Base-by-base conservation (phyloP, 495 filamentous ascomycete species). In the Penicillium silybi region DNA sequence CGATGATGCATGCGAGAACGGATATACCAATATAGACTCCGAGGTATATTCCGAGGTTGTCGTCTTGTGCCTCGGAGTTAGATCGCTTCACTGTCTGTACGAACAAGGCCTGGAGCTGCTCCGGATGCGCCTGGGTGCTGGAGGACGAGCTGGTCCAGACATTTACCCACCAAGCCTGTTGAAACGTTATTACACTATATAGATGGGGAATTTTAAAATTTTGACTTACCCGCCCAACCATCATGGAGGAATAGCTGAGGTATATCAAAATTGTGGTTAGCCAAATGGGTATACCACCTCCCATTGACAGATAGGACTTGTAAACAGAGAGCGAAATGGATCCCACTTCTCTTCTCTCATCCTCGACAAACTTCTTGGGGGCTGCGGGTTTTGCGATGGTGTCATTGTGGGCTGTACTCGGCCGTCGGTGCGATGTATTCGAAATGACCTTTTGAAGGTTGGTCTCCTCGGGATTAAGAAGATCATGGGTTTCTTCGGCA, bases 291-390 rank as follows among this genome's bases (percentile, higher is more conserved):
- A 42, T 13, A 20, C 75, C 76, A 0, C 87, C 86, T 22, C 87
- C 89, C 61, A 81, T 84, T 1, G 83, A 76, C 19, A 95, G 54
- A 50, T 90, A 93, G 3, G 74, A 71, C 15, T 68, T 59, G 48
- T 92, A 95, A 7, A 92, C 74, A 2, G 64, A 62, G 10, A 73
- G 69, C 46, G 79, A 81, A 18, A 95, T 79, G 11, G 79, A 70
- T 4, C 89, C 89, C 26, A 73, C 72, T 54, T 89, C 85, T 52
- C 82, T 71, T 17, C 70, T 76, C 58, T 95, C 89, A 2, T 90
- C 88, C 56, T 88, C 83, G 37, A 87, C 78, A 52, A 92, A 92
- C 58, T 82, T 80, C 58, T 83, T 88, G 4, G 83, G 74, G 59
- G 43, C 69, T 27, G 58, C n/a, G 0, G 73, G 59, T 51, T 79